Base-by-base conservation (phyloP, 2,329 filamentous ascomycete genomes). In the Ceratocystis eucalypticola region DNA sequence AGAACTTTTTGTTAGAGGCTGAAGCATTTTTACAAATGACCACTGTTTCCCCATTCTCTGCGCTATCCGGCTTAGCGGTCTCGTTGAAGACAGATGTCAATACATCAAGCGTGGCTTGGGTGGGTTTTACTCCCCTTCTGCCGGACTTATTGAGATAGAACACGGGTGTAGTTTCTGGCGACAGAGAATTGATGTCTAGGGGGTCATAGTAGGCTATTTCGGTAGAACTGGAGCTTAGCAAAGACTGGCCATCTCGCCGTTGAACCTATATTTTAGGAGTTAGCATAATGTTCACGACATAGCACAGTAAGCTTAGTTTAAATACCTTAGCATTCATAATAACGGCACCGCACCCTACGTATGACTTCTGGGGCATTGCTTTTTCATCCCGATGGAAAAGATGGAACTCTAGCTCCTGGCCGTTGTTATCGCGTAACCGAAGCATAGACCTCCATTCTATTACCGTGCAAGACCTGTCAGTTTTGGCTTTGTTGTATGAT, bases 1-100 rank as follows among this genome's bases (percentile, higher is more conserved):
- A 28, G n/a, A 62, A 66, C 55, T 87, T 76, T 45, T 77, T 78
- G 71, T 86, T 28, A 7, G 22, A 5, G 44, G 20, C 20, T 87
- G 72, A 88, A 91, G 8, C 81, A 72, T 57, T 75, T 80, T 59
- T 77, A 53, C 55, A 79, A 80, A 46, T 73, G 69, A 0, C 82
- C 10, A 41, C 37, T 15, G 37, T 4, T 80, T 48, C 73, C 73
- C 6, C 25, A 37, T 15, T 3, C 25, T 8, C 17, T n/a, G 15
- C 3, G 55, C 2, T 37, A 8, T 59, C 28, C 33, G 55, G 55
- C 7, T 33, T 6, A 2, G 3, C 12, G 25, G 28, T 59, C 28
- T 53, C 22, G 20, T 59, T 59, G 28, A 33, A 37, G 28, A n/a
- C 15, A 3, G 55, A n/a, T 20, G 8, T n/a, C 15, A 59, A 30